Percentiles rank a stretch among this genome's conserved stretches.
phyloP scores from a whole-genome alignment of 257 asterid genomes.

The Plectranthus barbatus region DNA sequence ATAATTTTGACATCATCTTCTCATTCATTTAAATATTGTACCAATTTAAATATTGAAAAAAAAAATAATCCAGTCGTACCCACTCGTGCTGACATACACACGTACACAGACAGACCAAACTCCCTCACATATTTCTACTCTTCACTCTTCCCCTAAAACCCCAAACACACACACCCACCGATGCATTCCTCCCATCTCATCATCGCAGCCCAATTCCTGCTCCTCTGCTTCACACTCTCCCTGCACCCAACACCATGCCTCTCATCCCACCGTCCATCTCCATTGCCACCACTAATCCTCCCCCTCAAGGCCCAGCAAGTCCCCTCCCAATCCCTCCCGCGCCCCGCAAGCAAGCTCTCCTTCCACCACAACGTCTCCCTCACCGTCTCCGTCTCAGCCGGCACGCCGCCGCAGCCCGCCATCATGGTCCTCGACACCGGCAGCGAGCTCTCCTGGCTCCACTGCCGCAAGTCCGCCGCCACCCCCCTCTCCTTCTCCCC shows the following conservation, averaged over 20 bases:
- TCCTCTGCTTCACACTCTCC: constrained; percentile 8
- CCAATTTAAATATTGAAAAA: no score
- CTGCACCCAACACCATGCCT: constrained; percentile 19
- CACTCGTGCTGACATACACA: background rate
- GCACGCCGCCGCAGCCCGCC: constrained; percentile 71
- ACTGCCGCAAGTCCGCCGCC: constrained; percentile 38
- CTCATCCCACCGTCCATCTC: no score
- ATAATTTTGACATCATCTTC: no score
- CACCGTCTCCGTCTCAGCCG: constrained; percentile 55
- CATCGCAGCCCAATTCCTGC: constrained; percentile 7
- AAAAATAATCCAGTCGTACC: no score
- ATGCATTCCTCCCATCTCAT: constrained; percentile 19
- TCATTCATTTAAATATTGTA: no score
- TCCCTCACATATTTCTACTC: background rate
- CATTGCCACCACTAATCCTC: constrained; percentile 25
- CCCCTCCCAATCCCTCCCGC: constrained; percentile 21
- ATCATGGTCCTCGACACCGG: constrained; percentile 91
- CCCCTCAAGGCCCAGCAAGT: constrained; percentile 37
- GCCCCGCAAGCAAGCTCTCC: constrained; percentile 40
- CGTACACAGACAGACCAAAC: background rate
- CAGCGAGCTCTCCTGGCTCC: constrained; percentile 84
- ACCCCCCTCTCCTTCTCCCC: constrained; percentile 40
- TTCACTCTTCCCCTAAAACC: no score
- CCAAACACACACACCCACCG: no score
- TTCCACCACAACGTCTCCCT: constrained; percentile 69